Base-by-base conservation (phyloP, 2,329 filamentous ascomycete species). In the Xylariaceae sp. region DNA sequence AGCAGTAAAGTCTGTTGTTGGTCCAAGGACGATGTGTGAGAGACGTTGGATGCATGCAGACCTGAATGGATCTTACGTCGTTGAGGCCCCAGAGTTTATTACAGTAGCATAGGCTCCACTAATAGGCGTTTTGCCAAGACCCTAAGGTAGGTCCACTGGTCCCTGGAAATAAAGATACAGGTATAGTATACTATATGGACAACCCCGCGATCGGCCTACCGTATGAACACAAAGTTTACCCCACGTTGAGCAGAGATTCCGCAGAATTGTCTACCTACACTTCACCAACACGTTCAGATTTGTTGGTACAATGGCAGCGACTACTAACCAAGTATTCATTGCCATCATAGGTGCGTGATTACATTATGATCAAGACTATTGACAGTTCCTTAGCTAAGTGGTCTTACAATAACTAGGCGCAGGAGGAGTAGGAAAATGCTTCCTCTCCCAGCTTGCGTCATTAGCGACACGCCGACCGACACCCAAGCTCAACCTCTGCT, bases 361-460 rank as follows among this genome's bases (percentile, higher is more conserved):
- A 33, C 16, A 40, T 23, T 16, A 11, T 36, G 7, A 45, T 42
- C 32, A 47, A 1, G n/a, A 42, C 10, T 29, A 43, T n/a, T 37
- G 16, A 16, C 23, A 18, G 23, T 15, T 26, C 36, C 23, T 6
- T 27, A 50, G 37, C 53, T 61, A 26, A 59, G n/a, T n/a, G n/a
- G n/a, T n/a, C 41, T 18, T 37, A 27, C 16, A 32, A 58, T 29
- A 55, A 64, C 60, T 68, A 95, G 92, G 94, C 68, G 89, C 89
- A 65, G 94, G 94, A 64, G 93, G 93, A 61, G 94, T 97, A 58
- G 94, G 94, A 68, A 92, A 92, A 74, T 85, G 85, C 75, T 97
- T 97, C 80, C 84, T 97, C 59, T 79, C 81, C 63, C 94, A 97
- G 75, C 85, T 97, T 53, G 79, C 87, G 60, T 70, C 77, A 56